Evolutionary conservation across 305 asterid species (phyloP).

Genomic region (Salvia sclarea): DNA sequence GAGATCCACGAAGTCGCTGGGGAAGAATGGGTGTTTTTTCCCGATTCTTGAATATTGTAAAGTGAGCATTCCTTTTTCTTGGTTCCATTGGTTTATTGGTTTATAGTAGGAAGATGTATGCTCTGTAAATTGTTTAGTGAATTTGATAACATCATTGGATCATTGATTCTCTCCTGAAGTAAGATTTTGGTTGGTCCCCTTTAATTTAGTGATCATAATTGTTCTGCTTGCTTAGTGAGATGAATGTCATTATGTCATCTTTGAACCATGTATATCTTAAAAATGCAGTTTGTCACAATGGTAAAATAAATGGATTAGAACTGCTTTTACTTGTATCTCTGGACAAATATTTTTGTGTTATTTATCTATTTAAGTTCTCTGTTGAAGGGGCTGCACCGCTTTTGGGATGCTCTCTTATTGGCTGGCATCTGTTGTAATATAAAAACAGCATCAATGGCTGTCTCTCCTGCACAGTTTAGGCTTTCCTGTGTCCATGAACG

Average conservation of each 20-base stretch:
- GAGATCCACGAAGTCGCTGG: not conserved
- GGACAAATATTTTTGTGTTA: not conserved
- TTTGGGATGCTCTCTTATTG: no score
- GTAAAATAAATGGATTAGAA: not conserved
- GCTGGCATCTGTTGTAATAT: no score
- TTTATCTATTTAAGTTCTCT: not conserved
- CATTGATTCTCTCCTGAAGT: not conserved
- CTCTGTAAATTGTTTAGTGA: conserved; percentile 18
- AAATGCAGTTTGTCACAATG: no score
- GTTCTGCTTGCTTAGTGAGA: not conserved
- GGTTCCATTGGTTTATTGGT: conserved; percentile 21
- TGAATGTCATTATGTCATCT: not conserved
- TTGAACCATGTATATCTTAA: no score
- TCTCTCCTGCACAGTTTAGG: not conserved
- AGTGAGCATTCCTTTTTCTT: not conserved
- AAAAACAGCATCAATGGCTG: no score
- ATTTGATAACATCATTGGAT: conserved; percentile 13
- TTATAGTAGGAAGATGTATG: not conserved
- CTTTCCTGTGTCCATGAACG: not conserved
- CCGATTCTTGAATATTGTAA: conserved; percentile 30
- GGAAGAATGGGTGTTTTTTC: not conserved
- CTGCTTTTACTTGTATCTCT: not conserved
- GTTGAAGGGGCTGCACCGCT: not conserved
- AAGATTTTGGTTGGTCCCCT: not conserved
- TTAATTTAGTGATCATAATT: not conserved